Conservation (phyloP, 2,329 filamentous ascomycete genomes). For the Endoconidiophora polonica region DNA sequence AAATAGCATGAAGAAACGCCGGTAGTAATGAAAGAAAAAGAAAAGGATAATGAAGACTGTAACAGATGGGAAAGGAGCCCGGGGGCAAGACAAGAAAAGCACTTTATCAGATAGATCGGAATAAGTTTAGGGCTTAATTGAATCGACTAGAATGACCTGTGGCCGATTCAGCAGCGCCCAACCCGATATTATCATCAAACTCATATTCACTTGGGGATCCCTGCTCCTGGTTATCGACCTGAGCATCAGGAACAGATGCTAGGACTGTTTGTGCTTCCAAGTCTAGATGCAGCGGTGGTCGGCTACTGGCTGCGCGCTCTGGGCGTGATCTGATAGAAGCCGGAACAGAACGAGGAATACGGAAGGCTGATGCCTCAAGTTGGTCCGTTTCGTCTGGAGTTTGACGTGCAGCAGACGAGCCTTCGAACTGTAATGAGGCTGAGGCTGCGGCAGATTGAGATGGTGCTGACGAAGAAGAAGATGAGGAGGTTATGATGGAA, state of each 20-base stretch:
- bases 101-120: no score
- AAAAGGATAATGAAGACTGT: not conserved
- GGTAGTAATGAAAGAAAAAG: not conserved
- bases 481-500: not conserved
- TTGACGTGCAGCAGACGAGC: not conserved
- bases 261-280: not conserved
- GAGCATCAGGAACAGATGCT: not conserved
- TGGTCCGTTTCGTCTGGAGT: not conserved
- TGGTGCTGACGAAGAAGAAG: not conserved
- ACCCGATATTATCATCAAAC: no score
- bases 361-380: slow-evolving; percentile 4
- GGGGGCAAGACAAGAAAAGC: no score
- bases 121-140: no score
- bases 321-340: not conserved
- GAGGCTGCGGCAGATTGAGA: not conserved
- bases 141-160: no score
- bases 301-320: not conserved
- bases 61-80: no score
- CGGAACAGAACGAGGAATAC: not conserved
- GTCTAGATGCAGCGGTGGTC: not conserved
- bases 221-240: not conserved
- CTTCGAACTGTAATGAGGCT: no score
- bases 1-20: not conserved
- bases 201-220: no score
- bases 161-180: no score